Percentiles rank a stretch among this genome's conserved stretches.
Evolutionary conservation across 2,329 filamentous ascomycete species (phyloP).

Genomic region (Aureobasidium sp.): DNA sequence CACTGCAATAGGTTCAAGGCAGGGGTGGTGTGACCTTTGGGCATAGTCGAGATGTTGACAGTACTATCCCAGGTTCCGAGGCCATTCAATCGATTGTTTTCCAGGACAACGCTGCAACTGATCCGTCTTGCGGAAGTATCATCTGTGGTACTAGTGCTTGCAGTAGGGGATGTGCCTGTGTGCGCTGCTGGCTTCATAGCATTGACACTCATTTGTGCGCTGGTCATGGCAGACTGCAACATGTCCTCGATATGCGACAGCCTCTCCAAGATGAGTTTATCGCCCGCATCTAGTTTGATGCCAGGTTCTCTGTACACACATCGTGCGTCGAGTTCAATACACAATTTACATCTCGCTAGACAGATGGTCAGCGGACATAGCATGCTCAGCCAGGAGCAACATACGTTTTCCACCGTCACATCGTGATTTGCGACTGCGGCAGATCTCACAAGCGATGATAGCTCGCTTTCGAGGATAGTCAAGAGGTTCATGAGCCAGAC

Average conservation of each 20-base stretch:
- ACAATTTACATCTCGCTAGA: constrained; percentile 75
- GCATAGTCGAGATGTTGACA: constrained; percentile 75
- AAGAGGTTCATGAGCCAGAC: constrained; percentile 20
- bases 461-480: constrained; percentile 29
- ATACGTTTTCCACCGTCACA: constrained; percentile 25
- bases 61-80: constrained; percentile 61
- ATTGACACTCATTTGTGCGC: not conserved
- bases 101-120: constrained; percentile 10
- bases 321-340: constrained; percentile 72
- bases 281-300: constrained; percentile 79
- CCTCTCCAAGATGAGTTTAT: constrained; percentile 77
- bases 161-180: constrained; percentile 20
- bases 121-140: constrained; percentile 21
- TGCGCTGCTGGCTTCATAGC: not conserved
- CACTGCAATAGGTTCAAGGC: constrained; percentile 72
- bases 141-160: constrained; percentile 40
- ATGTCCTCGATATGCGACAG: constrained; percentile 70
- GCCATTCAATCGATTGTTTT: constrained; percentile 39
- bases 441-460: constrained; percentile 30
- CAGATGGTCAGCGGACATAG: constrained; percentile 23
- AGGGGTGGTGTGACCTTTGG: constrained; percentile 74
- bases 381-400: not conserved
- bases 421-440: constrained; percentile 27
- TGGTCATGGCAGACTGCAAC: constrained; percentile 50
- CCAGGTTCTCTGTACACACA: constrained; percentile 80